Percentiles rank a stretch among this genome's conserved stretches.
Evolutionary conservation across 2,329 filamentous ascomycete species (phyloP).

Genomic region (Zasmidium citrigriseum): DNA sequence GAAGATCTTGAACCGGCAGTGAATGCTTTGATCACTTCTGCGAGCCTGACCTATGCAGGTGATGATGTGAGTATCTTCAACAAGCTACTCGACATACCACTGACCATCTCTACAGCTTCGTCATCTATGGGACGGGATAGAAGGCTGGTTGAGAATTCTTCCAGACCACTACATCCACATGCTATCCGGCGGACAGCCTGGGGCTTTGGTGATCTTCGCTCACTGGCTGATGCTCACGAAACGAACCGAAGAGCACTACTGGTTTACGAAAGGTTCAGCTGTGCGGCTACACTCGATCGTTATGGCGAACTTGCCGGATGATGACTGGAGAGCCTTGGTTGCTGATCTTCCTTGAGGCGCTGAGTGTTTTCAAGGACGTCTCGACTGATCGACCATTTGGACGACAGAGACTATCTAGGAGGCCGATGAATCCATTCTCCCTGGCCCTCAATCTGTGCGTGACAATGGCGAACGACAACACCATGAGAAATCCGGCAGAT

Average conservation of each 20-base stretch:
- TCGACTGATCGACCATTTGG: too few relatives aligned
- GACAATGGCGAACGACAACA: too few relatives aligned
- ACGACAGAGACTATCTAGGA: too few relatives aligned
- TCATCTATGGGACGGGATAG: constrained; percentile 1
- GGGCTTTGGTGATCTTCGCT: constrained; percentile 9
- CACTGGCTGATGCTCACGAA: constrained; percentile 5
- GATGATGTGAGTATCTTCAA: not conserved
- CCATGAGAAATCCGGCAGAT: too few relatives aligned
- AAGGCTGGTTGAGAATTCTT: constrained; percentile 4
- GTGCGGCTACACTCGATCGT: not conserved
- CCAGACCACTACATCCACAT: constrained; percentile 6
- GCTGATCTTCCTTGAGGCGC: not conserved
- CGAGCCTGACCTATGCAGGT: not conserved
- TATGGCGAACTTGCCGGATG: not conserved
- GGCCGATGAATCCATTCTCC: too few relatives aligned
- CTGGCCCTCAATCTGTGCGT: too few relatives aligned
- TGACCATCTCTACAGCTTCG: not conserved
- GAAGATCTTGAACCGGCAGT: not conserved
- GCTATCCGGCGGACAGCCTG: not conserved
- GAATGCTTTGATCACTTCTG: not conserved
- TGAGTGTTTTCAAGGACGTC: too few relatives aligned
- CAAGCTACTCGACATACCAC: not conserved
- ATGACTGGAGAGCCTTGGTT: not conserved
- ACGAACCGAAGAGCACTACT: constrained; percentile 5
- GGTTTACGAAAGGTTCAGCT: constrained; percentile 3